These are phyloP conservation scores for Candolleomyces aberdarensis DNA, from an alignment of 768 basidiomycete species.

Conservation along the genomic window DNA sequence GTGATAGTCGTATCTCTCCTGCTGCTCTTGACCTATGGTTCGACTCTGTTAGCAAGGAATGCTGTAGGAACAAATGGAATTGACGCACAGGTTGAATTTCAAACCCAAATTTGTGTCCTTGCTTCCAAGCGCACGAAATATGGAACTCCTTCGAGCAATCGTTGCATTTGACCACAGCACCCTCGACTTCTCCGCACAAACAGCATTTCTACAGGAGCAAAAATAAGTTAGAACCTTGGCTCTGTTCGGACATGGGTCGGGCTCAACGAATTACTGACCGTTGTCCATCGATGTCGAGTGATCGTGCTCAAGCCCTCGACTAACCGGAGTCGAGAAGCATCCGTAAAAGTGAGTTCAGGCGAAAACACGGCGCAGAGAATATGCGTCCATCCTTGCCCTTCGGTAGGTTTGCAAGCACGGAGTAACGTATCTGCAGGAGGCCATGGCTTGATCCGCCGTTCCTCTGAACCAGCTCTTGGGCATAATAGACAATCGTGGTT, in stretches of 20 bases:
- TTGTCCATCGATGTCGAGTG: slow-evolving; percentile 65
- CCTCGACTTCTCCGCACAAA: slow-evolving; percentile 68
- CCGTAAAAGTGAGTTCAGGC: slow-evolving; percentile 80
- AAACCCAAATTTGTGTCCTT: slow-evolving; percentile 85
- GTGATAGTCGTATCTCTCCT: slow-evolving; percentile 63
- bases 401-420: slow-evolving; percentile 83
- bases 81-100: slow-evolving; percentile 77
- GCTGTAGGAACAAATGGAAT: no score
- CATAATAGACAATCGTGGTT: slow-evolving; percentile 85
- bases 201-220: slow-evolving; percentile 56
- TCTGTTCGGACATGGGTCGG: background rate
- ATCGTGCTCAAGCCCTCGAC: slow-evolving; percentile 86
- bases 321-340: slow-evolving; percentile 66
- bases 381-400: slow-evolving; percentile 92
- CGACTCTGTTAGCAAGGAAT: no score
- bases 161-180: slow-evolving; percentile 79
- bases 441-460: slow-evolving; percentile 42
- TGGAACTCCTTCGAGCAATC: slow-evolving; percentile 85
- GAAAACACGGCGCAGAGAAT: slow-evolving; percentile 86
- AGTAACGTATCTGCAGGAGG: slow-evolving; percentile 63
- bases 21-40: slow-evolving; percentile 67
- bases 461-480: slow-evolving; percentile 54
- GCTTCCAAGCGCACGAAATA: slow-evolving; percentile 85
- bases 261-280: slow-evolving; percentile 34
- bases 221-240: background rate